Evolutionary conservation across 2,329 filamentous ascomycete species (phyloP).

Genomic region (Diaporthe ampelina): DNA sequence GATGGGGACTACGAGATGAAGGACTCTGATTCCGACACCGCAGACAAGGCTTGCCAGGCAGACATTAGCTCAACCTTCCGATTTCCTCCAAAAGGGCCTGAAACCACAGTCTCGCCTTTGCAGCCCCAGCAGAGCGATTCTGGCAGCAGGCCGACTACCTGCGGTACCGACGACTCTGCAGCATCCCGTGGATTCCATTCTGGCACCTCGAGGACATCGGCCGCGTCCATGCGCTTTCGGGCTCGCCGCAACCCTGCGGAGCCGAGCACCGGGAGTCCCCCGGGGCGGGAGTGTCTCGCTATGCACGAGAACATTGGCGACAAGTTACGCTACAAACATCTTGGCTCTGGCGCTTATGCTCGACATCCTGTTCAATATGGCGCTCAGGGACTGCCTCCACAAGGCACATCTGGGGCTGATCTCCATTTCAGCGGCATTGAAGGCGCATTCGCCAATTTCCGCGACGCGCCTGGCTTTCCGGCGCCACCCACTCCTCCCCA

Average conservation of each 20-base stretch:
- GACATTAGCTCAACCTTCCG: constrained; percentile 6
- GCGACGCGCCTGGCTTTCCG: constrained; percentile 1
- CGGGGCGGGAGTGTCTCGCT: neutral
- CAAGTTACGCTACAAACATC: neutral
- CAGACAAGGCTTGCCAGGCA: neutral
- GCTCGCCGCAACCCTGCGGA: constrained; percentile 38
- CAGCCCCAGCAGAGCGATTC: constrained; percentile 35
- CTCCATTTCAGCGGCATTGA: neutral
- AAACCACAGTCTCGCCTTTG: constrained; percentile 14
- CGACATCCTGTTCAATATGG: neutral
- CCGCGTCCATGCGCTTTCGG: constrained; percentile 18
- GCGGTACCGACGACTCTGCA: constrained; percentile 10
- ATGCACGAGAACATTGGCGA: constrained; percentile 28
- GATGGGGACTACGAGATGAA: neutral
- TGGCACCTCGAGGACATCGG: constrained; percentile 20
- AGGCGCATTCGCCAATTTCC: neutral
- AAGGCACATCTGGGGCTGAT: neutral
- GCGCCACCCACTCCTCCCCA: constrained; percentile 27
- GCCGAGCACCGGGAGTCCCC: constrained; percentile 40
- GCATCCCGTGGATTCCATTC: constrained; percentile 5
- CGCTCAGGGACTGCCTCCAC: neutral
- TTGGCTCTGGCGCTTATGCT: neutral
- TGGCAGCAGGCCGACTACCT: constrained; percentile 12
- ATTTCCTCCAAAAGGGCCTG: neutral
- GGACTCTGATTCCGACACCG: neutral